phyloP scores from a whole-genome alignment of 371 early-diverging fungal genomes.

The Mucor plumbeus region DNA sequence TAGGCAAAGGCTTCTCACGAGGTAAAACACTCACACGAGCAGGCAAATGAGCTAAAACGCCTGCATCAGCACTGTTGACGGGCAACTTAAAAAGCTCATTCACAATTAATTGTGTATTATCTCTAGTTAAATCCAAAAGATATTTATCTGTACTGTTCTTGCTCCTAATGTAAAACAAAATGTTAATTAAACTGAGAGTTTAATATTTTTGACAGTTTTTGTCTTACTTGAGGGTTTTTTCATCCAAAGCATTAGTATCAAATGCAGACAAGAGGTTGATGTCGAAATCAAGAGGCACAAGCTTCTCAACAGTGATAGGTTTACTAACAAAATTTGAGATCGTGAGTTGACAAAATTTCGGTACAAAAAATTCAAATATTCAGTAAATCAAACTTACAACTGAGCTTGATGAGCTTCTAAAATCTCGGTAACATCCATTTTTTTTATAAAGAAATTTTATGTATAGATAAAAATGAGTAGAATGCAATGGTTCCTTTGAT shows the following conservation, averaged over 20 bases:
- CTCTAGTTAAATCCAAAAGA: conserved; percentile 77
- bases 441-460: background rate
- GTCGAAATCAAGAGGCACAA: conserved; percentile 87
- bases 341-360: conserved; percentile 1
- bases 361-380: background rate
- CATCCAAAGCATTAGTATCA: conserved; percentile 84
- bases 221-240: conserved; percentile 59
- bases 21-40: conserved; percentile 71
- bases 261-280: conserved; percentile 78
- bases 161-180: conserved; percentile 9
- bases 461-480: background rate
- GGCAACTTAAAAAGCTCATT: conserved; percentile 90
- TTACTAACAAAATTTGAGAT: conserved; percentile 46
- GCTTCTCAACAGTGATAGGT: conserved; percentile 69
- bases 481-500: background rate
- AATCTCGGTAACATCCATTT: conserved; percentile 77
- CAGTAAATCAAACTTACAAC: conserved; percentile 43
- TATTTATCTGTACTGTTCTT: conserved; percentile 55
- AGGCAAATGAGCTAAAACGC: conserved; percentile 87
- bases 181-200: background rate
- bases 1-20: conserved; percentile 92
- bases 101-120: conserved; percentile 85
- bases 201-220: background rate
- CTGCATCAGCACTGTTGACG: conserved; percentile 71
- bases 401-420: conserved; percentile 69